Evolutionary conservation across 306 rosid species (phyloP), one percentile per base, ranked within the genome.

Genomic region (Trifolium dubium): DNA sequence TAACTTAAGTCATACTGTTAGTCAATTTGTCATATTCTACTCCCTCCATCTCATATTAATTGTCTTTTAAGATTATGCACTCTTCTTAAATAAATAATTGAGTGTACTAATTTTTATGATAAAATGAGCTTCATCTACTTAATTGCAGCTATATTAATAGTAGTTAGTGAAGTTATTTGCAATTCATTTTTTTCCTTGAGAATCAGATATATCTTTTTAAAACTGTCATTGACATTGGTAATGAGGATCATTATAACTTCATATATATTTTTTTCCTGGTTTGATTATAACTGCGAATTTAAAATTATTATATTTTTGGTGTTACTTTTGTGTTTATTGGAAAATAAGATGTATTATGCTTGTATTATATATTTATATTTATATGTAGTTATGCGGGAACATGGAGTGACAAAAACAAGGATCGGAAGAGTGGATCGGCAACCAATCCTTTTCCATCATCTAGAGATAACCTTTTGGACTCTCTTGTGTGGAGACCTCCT

Each of bases 401-500:
- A 56, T 94, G 98, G 98, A 88, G 83, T 19, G 97, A 91, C 75
- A 94, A 94, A 67, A 9, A 89, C 90, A 94, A 76, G 81, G 92
- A 81, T 54, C 68, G 61, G 71, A 85, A 60, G 63, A 75, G 67
- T 39, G 86, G 96, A 53, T 54, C 96, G 17, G 79, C 87, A 11
- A 88, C 88, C 66, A 87, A 82, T 80, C 96, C 92, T 68, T 83
- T 88, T 58, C 83, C 98, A n/a, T 89, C 92, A 31, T 69, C 97
- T 1, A 84, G 28, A 62, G 97, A 94, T 81, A 89, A 83, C 83
- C 88, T 91, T 28, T 92, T 76, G 29, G 96, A 94, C 86, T 87
- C 88, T 49, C 89, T 94, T 77, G 90, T 89, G 31, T 94, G 97
- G 97, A 87, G 88, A 71, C 98, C 97, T 44, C 98, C 98, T 0